phyloP scores from a whole-genome alignment of 2,329 filamentous ascomycete species.

The Gliomastix tumulicola region DNA sequence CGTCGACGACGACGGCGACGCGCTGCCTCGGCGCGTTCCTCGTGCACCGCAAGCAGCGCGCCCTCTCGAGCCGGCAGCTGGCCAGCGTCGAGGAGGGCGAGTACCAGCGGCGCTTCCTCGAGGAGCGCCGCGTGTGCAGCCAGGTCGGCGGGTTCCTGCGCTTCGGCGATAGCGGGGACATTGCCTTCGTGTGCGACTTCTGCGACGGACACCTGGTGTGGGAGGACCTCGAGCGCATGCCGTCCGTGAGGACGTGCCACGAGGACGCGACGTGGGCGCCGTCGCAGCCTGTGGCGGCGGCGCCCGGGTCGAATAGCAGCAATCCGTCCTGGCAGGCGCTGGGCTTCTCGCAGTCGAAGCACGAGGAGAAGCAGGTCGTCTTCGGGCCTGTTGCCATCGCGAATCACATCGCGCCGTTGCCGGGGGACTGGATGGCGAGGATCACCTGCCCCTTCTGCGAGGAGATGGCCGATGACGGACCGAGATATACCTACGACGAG shows the following conservation, averaged over 20 bases:
- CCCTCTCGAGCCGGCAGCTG: conserved; percentile 14
- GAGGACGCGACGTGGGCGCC: conserved; percentile 12
- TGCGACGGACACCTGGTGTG: conserved; percentile 55
- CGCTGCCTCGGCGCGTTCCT: conserved; percentile 52
- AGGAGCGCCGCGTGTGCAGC: conserved; percentile 45
- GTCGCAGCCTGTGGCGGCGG: conserved; percentile 9
- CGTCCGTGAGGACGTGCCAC: conserved; percentile 31
- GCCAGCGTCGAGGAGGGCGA: conserved; percentile 19
- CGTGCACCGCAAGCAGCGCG: conserved; percentile 41
- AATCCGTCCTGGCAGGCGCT: conserved; percentile 39
- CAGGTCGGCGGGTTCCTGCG: conserved; percentile 47
- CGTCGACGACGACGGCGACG: conserved; percentile 30
- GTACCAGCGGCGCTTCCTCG: conserved; percentile 29
- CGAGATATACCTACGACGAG: conserved; percentile 38
- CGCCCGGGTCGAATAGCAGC: conserved; percentile 12
- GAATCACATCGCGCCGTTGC: conserved; percentile 44
- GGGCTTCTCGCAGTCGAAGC: conserved; percentile 29
- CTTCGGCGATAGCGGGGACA: conserved; percentile 44
- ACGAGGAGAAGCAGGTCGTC: conserved; percentile 41
- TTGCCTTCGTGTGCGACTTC: conserved; percentile 54
- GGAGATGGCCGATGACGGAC: conserved; percentile 32
- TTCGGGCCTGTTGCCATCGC: conserved; percentile 52
- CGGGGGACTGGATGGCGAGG: conserved; percentile 43
- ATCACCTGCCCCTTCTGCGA: conserved; percentile 52
- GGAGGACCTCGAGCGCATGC: conserved; percentile 48